These are phyloP conservation scores for Pseudogymnoascus sp. DNA, from an alignment of 2,329 filamentous ascomycete species.

Conservation along the genomic window DNA sequence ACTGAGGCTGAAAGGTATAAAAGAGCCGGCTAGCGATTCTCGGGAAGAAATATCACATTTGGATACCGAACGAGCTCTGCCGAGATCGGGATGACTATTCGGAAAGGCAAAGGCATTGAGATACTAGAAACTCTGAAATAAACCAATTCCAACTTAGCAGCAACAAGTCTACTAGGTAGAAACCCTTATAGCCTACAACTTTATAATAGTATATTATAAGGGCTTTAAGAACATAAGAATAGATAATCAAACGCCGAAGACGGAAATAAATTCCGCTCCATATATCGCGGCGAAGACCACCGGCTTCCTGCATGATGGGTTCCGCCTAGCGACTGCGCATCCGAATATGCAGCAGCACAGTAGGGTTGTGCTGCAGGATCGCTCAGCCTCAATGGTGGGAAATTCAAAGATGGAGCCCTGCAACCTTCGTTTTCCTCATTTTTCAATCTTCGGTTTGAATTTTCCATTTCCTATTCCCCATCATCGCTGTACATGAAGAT, in stretches of 20 bases:
- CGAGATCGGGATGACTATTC: not conserved
- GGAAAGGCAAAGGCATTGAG: no score
- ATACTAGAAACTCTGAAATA: no score
- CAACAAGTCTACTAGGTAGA: no score
- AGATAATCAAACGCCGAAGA: no score
- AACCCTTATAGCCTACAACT: no score
- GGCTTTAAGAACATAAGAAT: no score
- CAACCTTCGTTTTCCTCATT: not conserved
- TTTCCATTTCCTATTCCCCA: not conserved
- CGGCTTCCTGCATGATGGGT: no score
- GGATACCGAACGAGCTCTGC: not conserved
- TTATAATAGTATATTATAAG: no score
- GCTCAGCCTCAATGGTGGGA: not conserved
- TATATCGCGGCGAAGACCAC: no score
- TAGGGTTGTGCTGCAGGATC: not conserved
- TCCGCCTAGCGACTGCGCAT: not conserved
- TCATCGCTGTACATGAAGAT: not conserved
- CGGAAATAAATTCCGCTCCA: no score
- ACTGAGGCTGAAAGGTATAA: not conserved
- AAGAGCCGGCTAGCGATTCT: not conserved
- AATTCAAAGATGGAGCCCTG: not conserved
- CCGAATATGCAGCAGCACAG: not conserved
- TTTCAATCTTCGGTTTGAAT: not conserved
- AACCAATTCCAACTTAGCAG: no score
- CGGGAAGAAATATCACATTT: not conserved